Evolutionary conservation across 805 yeast genomes (phyloP), one percentile per base, ranked within the genome.

Genomic region (Zygosaccharomyces pseudorouxii): DNA sequence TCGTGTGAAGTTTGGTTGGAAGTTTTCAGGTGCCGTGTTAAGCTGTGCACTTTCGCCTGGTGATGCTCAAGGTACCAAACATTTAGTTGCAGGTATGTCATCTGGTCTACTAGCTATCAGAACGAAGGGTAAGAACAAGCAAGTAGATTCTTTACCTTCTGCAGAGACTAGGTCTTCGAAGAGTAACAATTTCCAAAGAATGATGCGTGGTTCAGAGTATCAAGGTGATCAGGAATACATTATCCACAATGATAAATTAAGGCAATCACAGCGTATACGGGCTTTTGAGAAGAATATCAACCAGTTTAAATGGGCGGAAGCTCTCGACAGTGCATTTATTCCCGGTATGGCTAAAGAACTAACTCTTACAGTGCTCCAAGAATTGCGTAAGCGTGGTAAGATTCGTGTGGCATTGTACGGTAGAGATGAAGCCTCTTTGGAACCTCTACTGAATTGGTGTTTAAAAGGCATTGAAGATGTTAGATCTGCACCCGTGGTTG

Each of bases 1-100:
- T 88, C 86, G 84, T 52, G 96, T 92, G 52, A 87, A 85, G 65
- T 92, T 89, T 64, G 97, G 97, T 42, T 92, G 98, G 97, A 92
- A 90, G 69, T 92, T 86, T 63, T 96, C 97, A 30, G 89, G 92
- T 20, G 95, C 96, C 35, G 97, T 93, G 0, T 73, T 93, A 57
- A 76, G 88, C 58, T 82, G 96, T 64, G 98, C 90, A 11, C 84
- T 88, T 9, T 88, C 97, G 7, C 97, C 98, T 23, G 75, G 65
- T 29, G 64, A 57, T 40, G 61, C 65, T 4, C 63, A 61, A 47
- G 67, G 66, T 35, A 67, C 67, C 57, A 85, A 86, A 70, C 98
- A 93, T 71, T 77, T 93, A 55, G 97, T 88, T 31, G 87, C 93
- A 12, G 99, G 99, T 43, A 76, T 93, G 55, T 83, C 90, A 6